Evolutionary conservation across 2,329 filamentous ascomycete genomes (phyloP).

Genomic region (Nothophoma quercina): DNA sequence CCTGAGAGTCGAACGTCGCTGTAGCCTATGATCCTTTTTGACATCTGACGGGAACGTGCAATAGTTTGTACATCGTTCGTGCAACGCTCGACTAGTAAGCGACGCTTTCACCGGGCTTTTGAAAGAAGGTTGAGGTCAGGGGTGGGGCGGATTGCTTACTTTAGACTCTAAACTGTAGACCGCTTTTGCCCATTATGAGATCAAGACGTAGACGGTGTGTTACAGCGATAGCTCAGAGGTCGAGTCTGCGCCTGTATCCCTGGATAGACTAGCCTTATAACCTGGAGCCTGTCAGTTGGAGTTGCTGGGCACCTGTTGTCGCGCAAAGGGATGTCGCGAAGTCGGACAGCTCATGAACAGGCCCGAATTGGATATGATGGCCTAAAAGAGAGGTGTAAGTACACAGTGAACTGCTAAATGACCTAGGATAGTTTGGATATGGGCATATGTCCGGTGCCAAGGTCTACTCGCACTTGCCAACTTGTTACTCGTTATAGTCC

Average conservation of each 20-base stretch:
- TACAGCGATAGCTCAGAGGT: background rate
- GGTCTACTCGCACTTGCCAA: background rate
- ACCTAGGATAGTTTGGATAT: background rate
- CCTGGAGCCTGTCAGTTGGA: background rate
- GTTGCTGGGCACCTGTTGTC: background rate
- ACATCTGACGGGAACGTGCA: slow-evolving; percentile 2
- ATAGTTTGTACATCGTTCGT: slow-evolving; percentile 9
- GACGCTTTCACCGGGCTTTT: background rate
- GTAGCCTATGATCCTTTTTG: background rate
- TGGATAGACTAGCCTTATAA: too few relatives aligned
- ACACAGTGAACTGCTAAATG: background rate
- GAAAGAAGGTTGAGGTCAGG: background rate
- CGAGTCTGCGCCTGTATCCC: too few relatives aligned
- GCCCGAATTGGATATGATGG: background rate
- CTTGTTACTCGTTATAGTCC: background rate
- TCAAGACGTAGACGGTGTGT: background rate
- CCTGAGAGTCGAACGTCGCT: too few relatives aligned
- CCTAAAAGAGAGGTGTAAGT: background rate
- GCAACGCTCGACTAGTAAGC: background rate
- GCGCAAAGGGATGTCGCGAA: background rate
- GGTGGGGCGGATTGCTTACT: background rate
- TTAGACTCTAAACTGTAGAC: background rate
- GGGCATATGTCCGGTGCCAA: background rate
- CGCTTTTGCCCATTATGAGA: background rate
- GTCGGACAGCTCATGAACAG: background rate